phyloP scores from a whole-genome alignment of 768 basidiomycete genomes.

The Favolaschia claudopus region DNA sequence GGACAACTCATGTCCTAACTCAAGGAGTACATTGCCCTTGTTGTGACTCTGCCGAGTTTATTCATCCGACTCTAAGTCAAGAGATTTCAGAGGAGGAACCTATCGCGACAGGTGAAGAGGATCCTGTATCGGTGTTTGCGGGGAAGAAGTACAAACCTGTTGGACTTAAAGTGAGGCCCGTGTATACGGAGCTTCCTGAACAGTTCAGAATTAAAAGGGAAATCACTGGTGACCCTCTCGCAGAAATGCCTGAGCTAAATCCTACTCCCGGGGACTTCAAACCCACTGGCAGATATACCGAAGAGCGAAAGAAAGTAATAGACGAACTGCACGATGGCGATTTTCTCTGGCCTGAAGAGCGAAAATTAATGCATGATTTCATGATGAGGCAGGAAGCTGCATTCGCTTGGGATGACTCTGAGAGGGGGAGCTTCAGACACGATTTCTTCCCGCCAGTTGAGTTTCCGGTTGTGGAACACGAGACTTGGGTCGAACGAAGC shows the following conservation, averaged over 20 bases:
- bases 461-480: no score
- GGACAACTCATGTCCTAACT: no score
- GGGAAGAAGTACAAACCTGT: constrained; percentile 41
- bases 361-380: constrained; percentile 18
- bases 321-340: constrained; percentile 25
- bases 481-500: no score
- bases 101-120: no score
- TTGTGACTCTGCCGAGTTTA: no score
- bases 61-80: no score
- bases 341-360: constrained; percentile 29
- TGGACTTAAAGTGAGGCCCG: constrained; percentile 33
- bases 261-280: constrained; percentile 25
- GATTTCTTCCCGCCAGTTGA: no score
- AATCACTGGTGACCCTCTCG: constrained; percentile 36
- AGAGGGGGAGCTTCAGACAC: no score
- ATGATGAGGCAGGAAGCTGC: constrained; percentile 32
- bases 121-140: not conserved
- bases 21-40: no score
- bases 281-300: no score
- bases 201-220: constrained; percentile 34
- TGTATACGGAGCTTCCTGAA: constrained; percentile 28
- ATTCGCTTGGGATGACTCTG: no score
- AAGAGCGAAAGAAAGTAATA: constrained; percentile 30
- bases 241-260: constrained; percentile 26
- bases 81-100: no score